Evolutionary conservation across 257 asterid genomes (phyloP), one percentile per base, ranked within the genome.

Genomic region (Rauvolfia tetraphylla): DNA sequence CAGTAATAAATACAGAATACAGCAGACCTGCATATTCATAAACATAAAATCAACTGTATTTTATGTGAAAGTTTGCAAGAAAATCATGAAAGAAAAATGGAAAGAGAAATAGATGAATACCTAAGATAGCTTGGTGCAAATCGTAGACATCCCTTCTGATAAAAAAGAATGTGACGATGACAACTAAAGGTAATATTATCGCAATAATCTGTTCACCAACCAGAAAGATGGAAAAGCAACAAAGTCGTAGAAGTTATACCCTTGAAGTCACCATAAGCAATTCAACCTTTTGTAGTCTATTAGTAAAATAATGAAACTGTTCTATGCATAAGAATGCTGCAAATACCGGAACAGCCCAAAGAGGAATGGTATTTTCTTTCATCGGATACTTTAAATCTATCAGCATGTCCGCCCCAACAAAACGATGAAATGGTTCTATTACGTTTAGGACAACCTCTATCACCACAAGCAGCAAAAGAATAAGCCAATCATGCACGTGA

Each of bases 401-500:
- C 97, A 95, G 86, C 98, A 91, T 92, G 33, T 92, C 95, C 61
- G 74, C 81, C 54, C 98, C 98, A 84, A 92, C 96, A 87, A 94
- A 94, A 69, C 98, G 97, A 76, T 94, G 92, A 87, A 94, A 94
- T 27, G 98, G 98, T 77, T 92, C 95, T 5, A 95, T 95, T 75
- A 95, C 86, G 82, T 89, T 95, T 74, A 95, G 81, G 81, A 84
- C 68, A 75, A 86, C 61, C 73, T 90, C 98, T 68, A 92, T 85
- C 82, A 76, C 96, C 87, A 88, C 90, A 77, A 95, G 98, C 81
- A 95, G 83, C 83, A 90, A 2, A 73, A 95, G 92, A 79, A 95
- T 94, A 62, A 95, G 81, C 98, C 98, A 95, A 81, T 95, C 98
- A 59, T 90, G 98, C 93, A 88, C 88, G 90, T 92, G 97, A 81